Evolutionary conservation across 257 asterid species (phyloP), one percentile per base, ranked within the genome.

Genomic region (Solanum ossicruentum): DNA sequence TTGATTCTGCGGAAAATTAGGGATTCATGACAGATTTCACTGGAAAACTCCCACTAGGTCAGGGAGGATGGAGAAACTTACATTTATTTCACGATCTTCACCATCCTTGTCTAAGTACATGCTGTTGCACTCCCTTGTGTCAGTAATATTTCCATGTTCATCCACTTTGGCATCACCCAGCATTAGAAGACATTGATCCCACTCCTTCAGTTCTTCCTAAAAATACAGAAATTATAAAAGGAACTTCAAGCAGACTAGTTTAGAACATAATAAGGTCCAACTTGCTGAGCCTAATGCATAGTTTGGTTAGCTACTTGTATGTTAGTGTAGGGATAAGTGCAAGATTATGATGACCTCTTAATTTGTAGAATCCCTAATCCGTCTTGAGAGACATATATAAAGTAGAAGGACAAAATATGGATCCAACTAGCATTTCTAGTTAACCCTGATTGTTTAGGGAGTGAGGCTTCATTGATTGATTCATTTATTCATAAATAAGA

Each of bases 1-100:
- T 78, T 78, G 65, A 78, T 52, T 78, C 49, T 28, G 51, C 10
- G 66, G 66, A 10, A 78, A 77, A 5, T 17, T 16, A 54, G 12
- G 28, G 66, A 52, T 36, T 52, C 49, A 32, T 16, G 28, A 52
- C 41, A 28, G 51, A 78, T 78, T 78, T 49, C 23, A 3, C 51
- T 0, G 12, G 66, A 78, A 78, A 26, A 4, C 60, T 8, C 41
- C 28, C 49, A 78, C 66, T 52, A 78, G 28, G 83, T 51, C 55
- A 52, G 52, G 70, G 80, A 36, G 72, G 61, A 60, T 4, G 58
- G 66, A 63, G 17, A 47, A 80, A 91, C 96, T 90, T 88, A 95
- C 99, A 89, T 95, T 95, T 86, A 97, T 97, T 90, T 97, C 99
- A 75, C 97, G 98, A 89, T 97, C 98, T 93, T 97, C 98, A 41